Evolutionary conservation across 2,329 filamentous ascomycete genomes (phyloP).

Genomic region (Botrytis paeoniae): DNA sequence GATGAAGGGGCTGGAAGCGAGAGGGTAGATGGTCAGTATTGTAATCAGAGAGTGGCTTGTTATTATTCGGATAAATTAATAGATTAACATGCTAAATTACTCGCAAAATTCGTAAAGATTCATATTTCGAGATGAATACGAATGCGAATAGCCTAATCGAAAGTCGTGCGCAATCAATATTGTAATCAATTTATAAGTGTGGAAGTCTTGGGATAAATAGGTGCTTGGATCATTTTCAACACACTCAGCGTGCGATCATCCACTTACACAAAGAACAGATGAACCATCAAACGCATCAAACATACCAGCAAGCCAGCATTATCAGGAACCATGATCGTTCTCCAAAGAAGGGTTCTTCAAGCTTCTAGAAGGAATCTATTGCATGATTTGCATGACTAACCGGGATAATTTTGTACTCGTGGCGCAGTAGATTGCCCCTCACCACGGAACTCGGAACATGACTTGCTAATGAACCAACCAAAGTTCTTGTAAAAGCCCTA

Average conservation of each 20-base stretch:
- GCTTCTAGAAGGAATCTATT: conserved; percentile 8
- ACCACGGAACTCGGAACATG: not conserved
- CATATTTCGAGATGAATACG: not conserved
- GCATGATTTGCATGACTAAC: not conserved
- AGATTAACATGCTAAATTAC: not conserved
- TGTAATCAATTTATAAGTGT: not conserved
- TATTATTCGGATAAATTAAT: not conserved
- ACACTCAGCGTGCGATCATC: not conserved
- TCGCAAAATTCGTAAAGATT: not conserved
- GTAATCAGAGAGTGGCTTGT: not conserved
- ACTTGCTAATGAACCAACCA: not conserved
- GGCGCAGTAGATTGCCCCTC: conserved; percentile 10
- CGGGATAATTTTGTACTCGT: conserved; percentile 6
- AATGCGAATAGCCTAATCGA: not conserved
- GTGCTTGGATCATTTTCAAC: not conserved
- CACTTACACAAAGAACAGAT: not conserved
- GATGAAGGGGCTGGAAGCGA: conserved; percentile 14
- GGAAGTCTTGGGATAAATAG: not conserved
- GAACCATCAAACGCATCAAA: not conserved
- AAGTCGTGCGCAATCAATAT: not conserved
- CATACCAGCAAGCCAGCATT: not conserved
- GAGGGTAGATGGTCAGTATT: not conserved
- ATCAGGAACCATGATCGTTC: not conserved
- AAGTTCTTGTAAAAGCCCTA: not conserved
- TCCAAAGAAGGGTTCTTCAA: not conserved